Evolutionary conservation across 208 protist species (phyloP), one percentile per base, ranked within the genome.

Genomic region (Spongospora subterranea): DNA sequence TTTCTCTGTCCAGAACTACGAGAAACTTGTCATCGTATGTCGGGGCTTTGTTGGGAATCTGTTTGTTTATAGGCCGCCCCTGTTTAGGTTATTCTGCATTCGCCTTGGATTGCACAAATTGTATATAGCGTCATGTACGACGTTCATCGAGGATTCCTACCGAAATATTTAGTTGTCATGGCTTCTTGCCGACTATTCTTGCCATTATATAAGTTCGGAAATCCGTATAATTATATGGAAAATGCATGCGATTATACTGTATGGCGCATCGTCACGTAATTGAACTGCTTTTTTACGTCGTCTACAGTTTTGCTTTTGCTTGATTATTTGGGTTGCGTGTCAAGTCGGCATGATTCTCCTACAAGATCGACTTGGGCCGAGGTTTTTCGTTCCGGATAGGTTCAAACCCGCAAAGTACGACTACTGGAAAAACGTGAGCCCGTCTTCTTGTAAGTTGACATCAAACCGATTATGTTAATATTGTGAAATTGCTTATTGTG

Each of bases 351-450:
- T 35, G n/a, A 6, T 82, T 82, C n/a, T 39, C 40, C 13, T 35
- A 17, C 71, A 82, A 43, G 35, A 82, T 43, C 71, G 40, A 17
- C 71, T 82, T 13, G 71, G 71, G 40, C 40, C 71, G n/a, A 35
- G 71, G 40, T 82, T 82, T n/a, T 82, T 82, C 35, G 35, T 82
- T 17, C 35, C 71, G 35, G 71, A 6, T 35, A 13, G 17, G 71
- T 82, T 82, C n/a, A 35, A 45, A n/a, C 71, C 71, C 11, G 71
- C 71, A 20, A 82, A 82, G 71, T 82, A 82, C 71, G 40, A 82
- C 6, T 82, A 82, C 40, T 82, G 29, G 17, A 17, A 65, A 29
- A 65, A 29, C 54, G 54, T 82, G 17, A 35, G 35, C 17, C 35
- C 40, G 71, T 40, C n/a, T 35, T 43, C 17, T 60, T 60, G 50